Evolutionary conservation across 768 basidiomycete species (phyloP).

Genomic region (Suillus americanus): DNA sequence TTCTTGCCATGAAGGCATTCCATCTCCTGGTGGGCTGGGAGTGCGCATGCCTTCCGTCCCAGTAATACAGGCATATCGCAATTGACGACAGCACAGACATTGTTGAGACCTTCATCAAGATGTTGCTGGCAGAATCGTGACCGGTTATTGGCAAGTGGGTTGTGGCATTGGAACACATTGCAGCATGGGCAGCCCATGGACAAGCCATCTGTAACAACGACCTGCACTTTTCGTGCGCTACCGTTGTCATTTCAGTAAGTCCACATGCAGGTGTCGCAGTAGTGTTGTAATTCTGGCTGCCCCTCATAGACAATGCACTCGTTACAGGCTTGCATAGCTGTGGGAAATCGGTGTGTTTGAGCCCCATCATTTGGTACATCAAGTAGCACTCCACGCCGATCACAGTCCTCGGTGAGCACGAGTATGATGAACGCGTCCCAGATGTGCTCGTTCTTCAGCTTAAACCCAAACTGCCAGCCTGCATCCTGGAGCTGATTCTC

Average conservation of each 20-base stretch:
- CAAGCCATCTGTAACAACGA: conserved; percentile 22
- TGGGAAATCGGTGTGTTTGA: conserved; percentile 25
- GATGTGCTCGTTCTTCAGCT: conserved; percentile 17
- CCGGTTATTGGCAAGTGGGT: conserved; percentile 13
- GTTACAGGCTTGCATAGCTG: conserved; percentile 4
- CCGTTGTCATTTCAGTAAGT: conserved; percentile 9
- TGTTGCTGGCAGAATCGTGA: conserved; percentile 19
- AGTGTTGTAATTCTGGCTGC: neutral
- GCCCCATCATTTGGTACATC: conserved; percentile 22
- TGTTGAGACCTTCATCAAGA: neutral
- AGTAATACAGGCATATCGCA: conserved; percentile 10
- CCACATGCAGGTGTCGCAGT: neutral
- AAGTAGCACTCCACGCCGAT: conserved; percentile 8
- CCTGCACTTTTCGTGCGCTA: conserved; percentile 2
- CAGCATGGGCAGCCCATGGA: conserved; percentile 19
- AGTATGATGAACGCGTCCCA: conserved; percentile 27
- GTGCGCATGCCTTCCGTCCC: conserved; percentile 20
- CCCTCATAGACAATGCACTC: neutral
- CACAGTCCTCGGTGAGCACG: conserved; percentile 23
- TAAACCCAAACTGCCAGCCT: conserved; percentile 6
- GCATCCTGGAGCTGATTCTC: neutral
- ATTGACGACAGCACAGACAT: conserved; percentile 15
- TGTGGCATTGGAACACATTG: conserved; percentile 8
- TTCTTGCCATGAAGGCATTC: neutral
- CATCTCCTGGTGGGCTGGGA: conserved; percentile 16